Evolutionary conservation across 805 yeast species (phyloP).

Genomic region (Debaryomyces castellii): DNA sequence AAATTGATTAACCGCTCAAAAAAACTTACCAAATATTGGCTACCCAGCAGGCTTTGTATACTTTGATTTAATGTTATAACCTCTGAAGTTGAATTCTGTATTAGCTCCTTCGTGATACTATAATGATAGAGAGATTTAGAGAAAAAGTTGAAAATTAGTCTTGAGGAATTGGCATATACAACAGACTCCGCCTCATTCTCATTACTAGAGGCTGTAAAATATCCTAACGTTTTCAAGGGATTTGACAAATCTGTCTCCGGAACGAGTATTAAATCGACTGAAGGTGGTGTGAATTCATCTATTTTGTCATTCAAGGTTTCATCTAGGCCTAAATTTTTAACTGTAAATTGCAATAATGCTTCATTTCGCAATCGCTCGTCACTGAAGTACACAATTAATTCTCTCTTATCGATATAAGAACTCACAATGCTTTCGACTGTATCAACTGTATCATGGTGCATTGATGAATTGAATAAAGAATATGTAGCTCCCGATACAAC

Average conservation of each 20-base stretch:
- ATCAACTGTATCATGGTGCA: constrained; percentile 5
- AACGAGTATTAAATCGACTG: constrained; percentile 13
- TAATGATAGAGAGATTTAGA: constrained; percentile 15
- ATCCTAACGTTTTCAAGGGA: constrained; percentile 10
- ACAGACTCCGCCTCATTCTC: constrained; percentile 4
- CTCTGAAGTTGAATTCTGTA: background rate
- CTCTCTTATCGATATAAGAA: constrained; percentile 5
- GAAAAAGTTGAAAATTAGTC: constrained; percentile 19
- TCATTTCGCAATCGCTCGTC: constrained; percentile 13
- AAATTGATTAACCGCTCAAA: constrained; percentile 7
- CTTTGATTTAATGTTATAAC: background rate
- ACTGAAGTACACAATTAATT: constrained; percentile 15
- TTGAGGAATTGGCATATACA: constrained; percentile 10
- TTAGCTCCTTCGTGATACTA: constrained; percentile 1
- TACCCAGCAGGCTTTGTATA: constrained; percentile 2
- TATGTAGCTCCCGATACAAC: background rate
- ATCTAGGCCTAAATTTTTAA: background rate
- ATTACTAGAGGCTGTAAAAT: constrained; percentile 5
- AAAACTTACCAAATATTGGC: constrained; percentile 8
- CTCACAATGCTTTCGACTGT: too few species aligned
- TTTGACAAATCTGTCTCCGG: constrained; percentile 7
- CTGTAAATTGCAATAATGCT: constrained; percentile 1
- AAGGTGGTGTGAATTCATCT: constrained; percentile 11
- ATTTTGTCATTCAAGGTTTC: background rate
- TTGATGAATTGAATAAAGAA: background rate